A percentile compares a stretch with the other conserved stretches of the same genome.
These are phyloP conservation scores for Gloeostereum incarnatum DNA, from an alignment of 768 basidiomycete genomes.

Conservation along the genomic window DNA sequence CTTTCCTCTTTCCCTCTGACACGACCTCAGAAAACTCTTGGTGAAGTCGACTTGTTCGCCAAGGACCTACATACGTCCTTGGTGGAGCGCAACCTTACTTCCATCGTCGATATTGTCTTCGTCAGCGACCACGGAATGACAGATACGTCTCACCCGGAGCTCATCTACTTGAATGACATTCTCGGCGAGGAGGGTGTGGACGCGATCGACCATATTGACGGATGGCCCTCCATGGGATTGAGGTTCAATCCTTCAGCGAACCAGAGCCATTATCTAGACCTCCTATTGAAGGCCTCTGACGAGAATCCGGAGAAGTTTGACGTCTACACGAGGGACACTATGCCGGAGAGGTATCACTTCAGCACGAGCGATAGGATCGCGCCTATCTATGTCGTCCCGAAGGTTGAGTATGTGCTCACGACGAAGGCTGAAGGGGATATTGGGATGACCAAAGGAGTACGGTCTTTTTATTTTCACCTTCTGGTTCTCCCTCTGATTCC, in stretches of 20 bases:
- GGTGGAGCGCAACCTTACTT: constrained; percentile 61
- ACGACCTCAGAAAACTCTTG: constrained; percentile 47
- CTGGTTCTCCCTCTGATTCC: neutral
- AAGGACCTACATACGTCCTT: constrained; percentile 56
- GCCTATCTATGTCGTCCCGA: constrained; percentile 78
- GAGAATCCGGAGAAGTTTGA: constrained; percentile 58
- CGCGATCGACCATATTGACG: constrained; percentile 66
- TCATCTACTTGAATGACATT: constrained; percentile 76
- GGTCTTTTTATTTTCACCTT: constrained; percentile 14
- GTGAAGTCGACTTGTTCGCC: constrained; percentile 65
- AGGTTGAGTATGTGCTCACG: constrained; percentile 73
- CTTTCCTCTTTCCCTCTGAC: constrained; percentile 1
- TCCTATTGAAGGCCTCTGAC: constrained; percentile 42
- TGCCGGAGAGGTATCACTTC: constrained; percentile 81
- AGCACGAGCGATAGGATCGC: constrained; percentile 68
- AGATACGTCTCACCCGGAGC: constrained; percentile 71
- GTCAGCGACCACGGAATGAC: constrained; percentile 93
- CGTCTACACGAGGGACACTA: constrained; percentile 72
- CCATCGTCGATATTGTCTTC: constrained; percentile 83
- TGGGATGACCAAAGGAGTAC: constrained; percentile 68
- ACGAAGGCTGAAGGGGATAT: constrained; percentile 48
- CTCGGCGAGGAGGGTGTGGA: constrained; percentile 54
- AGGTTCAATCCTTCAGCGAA: constrained; percentile 61
- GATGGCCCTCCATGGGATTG: constrained; percentile 87
- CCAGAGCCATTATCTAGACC: constrained; percentile 40